Evolutionary conservation across 2,329 filamentous ascomycete species (phyloP), one percentile per base, ranked within the genome.

Genomic region (Pyricularia pennisetigena): DNA sequence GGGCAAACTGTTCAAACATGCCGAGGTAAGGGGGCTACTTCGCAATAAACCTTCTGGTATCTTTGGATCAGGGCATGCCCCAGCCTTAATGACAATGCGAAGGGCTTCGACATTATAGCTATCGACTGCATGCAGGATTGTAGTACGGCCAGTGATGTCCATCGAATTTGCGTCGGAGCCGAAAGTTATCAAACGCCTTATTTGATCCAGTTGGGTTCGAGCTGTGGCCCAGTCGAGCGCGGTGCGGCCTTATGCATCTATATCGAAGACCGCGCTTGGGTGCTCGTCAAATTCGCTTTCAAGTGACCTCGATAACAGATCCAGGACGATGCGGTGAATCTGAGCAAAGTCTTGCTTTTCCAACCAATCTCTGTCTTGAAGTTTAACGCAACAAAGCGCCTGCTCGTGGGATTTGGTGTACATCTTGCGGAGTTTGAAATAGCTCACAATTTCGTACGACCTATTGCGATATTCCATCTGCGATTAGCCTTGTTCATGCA

Each of bases 81-180:
- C 62, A 23, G 62, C 62, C 26, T 64, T 16, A 28, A 64, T 4
- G 20, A 64, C n/a, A 23, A 64, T 23, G 62, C 62, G 62, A 26
- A 64, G 28, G 20, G 26, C 62, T n/a, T 23, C 26, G n/a, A 23
- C n/a, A 26, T 24, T 64, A 16, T 64, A 26, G 28, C 26, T 64
- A 16, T 23, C n/a, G 14, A 29, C 62, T 26, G 26, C n/a, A 64
- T 23, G n/a, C 62, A 64, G 26, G n/a, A 29, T 16, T 23, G 62
- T 64, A 4, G n/a, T 64, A 26, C n/a, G 62, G n/a, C 26, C 26
- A n/a, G n/a, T 64, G 62, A 59, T 24, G 54, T 64, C 62, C 62
- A 64, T 64, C n/a, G n/a, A 23, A 28, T 64, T 64, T 64, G 62
- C n/a, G 62, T 64, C 62, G 16, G 62, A 23, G n/a, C 62, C 62